Base-by-base conservation (phyloP, 805 yeast species). In the Wickerhamomyces silvicola region DNA sequence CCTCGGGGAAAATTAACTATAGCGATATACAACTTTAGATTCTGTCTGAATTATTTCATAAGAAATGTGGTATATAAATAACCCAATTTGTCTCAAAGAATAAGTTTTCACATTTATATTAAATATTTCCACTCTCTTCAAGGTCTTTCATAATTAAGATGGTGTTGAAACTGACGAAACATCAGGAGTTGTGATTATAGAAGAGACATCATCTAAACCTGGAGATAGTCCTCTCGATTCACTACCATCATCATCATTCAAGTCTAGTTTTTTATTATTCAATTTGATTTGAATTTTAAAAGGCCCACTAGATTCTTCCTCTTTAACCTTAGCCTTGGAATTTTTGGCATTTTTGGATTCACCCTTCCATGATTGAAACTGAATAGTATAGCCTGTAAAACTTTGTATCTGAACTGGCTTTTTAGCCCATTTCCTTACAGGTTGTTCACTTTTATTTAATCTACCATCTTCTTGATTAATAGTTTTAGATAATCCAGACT, bases 391-490 rank as follows among this genome's bases (percentile, higher is more conserved):
- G 5, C 75, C 74, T 0, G 75, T 68, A 38, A 71, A 70, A 17
- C 66, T 58, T 35, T 59, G 61, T 23, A 71, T 45, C 10, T 50
- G 48, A 8, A 68, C 32, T 1, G 64, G 63, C 28, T 52, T 47
- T 37, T 61, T 60, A 8, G 35, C 39, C 78, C 78, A 71, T 35
- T 54, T 56, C 28, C 75, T 53, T 28, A 66, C 60, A 12, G 65
- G 64, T 22, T 47, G 54, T 4, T 70, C 70, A 15, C 62, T 47
- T 14, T 68, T 59, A 38, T 70, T 73, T 18, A 71, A 46, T 27
- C 39, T 39, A 9, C 19, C 19, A 10, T 21, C 14, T 2, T 57
- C 62, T 19, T 57, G 37, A 6, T 7, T 10, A 20, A 20, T 7
- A 10, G 28, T 6, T 9, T 14, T 6, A 18, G 13, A 18, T 4